Evolutionary conservation across 2,329 filamentous ascomycete genomes (phyloP), one percentile per base, ranked within the genome.

Genomic region (Dichotomopilus funicola): DNA sequence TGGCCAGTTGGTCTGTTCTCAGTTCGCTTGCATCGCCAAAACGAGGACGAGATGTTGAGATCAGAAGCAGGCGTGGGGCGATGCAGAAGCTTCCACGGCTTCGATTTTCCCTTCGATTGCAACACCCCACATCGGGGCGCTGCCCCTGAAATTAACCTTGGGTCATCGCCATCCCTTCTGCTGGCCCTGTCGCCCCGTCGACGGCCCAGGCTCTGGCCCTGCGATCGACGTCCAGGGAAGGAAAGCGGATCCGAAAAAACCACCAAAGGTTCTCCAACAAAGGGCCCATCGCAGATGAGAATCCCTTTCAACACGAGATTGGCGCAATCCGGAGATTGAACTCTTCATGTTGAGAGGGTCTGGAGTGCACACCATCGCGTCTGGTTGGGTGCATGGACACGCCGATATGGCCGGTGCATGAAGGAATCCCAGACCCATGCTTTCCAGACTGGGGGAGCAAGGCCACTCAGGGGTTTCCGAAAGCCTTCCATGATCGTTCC

Each of bases 401-500:
- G 51, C 56, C 51, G 56, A 58, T 56, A 54, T 59, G 59, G 56
- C 46, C 54, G 57, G 51, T 58, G 59, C 56, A 59, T 53, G 55
- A 48, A 40, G 51, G 49, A 38, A 10, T 36, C 33, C 50, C 52
- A 48, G 48, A 38, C 49, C 54, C 54, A 40, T 47, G 49, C 46
- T 37, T 38, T 27, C 19, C 6, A 56, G 53, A 50, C 50, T 11
- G 55, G 55, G 59, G 59, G 55, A 41, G 50, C 36, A 27, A 27
- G 56, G 53, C 50, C 58, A 52, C 58, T 60, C 57, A 60, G 33
- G 9, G 47, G 35, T 27, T 10, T 11, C 4, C 33, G 19, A 55
- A 57, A 59, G 48, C 42, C 52, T 64, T 63, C 62, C 54, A 62
- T 58, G 58, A 60, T 53, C 46, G 58, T 63, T 63, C 62, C 49